Evolutionary conservation across 2,329 filamentous ascomycete genomes (phyloP), one percentile per base, ranked within the genome.

Genomic region (Arthrobotrys megalospora): DNA sequence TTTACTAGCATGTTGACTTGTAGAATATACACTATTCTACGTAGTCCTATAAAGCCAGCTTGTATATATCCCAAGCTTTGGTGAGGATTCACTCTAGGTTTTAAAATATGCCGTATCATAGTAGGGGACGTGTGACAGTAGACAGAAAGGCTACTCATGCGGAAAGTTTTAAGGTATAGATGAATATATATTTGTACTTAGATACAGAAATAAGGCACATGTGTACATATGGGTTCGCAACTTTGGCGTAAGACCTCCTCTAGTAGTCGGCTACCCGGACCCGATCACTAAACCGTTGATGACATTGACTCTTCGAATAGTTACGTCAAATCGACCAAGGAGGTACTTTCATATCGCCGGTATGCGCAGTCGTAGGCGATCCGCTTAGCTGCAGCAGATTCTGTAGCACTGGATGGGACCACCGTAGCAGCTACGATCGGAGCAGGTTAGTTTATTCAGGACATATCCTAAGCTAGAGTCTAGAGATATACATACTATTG

Each of bases 381-480:
- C 24, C 16, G 24, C 32, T 62, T 75, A 75, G 63, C 24, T 28
- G 24, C 70, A 75, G 63, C 70, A 75, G 63, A 75, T 62, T 32
- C 50, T 63, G 63, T 67, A 75, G 63, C 70, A 75, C 7, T 52
- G 43, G 43, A 75, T 19, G 36, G 70, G 70, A 8, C 63, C 63
- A 14, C 70, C 70, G 21, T 16, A 75, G 63, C 70, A 75, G 21
- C 70, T 75, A 55, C 45, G 28, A 19, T 64, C 2, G 5, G 8
- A 63, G 24, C 16, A n/a, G 24, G 55, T 60, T 41, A 43, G 36
- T 60, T 60, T n/a, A 38, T 11, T 8, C n/a, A 6, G 24, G 48
- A 19, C 8, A 32, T 11, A 45, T 16, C 11, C 19, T n/a, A 60
- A 14, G 11, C n/a, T 10, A 14, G 12, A 41, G 6, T 19, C 4